Conservation (phyloP, 208 protist species). For the Herpetomonas tarakana region DNA sequence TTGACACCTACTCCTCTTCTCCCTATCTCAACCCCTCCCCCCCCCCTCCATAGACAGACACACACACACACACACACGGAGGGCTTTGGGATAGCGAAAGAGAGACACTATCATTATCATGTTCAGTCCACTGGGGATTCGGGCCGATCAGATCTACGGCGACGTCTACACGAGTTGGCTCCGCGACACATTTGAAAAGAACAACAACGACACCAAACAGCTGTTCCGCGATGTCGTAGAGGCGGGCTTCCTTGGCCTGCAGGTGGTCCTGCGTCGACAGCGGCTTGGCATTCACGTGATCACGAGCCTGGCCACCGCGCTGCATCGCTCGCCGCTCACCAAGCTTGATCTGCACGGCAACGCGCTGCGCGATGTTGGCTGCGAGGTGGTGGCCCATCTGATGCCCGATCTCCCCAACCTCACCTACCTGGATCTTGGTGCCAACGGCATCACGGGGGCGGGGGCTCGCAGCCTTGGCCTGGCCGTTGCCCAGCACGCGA, state of each 20-base stretch:
- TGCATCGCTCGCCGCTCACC: slow-evolving; percentile 61
- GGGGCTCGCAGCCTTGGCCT: slow-evolving; percentile 26
- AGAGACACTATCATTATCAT: slow-evolving; percentile 23
- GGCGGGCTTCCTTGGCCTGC: slow-evolving; percentile 53
- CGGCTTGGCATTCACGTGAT: slow-evolving; percentile 77
- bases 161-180: slow-evolving; percentile 84
- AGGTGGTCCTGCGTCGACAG: slow-evolving; percentile 65
- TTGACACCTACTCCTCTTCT: too few species aligned
- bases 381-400: slow-evolving; percentile 68
- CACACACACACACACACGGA: slow-evolving; percentile 4
- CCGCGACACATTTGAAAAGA: slow-evolving; percentile 87
- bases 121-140: slow-evolving; percentile 68
- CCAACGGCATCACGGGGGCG: slow-evolving; percentile 64
- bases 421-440: slow-evolving; percentile 75
- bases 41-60: slow-evolving; percentile 4
- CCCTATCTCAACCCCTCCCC: too few species aligned
- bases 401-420: slow-evolving; percentile 68
- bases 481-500: slow-evolving; percentile 65
- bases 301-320: slow-evolving; percentile 53
- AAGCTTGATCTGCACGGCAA: slow-evolving; percentile 85
- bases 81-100: slow-evolving; percentile 1
- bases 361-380: slow-evolving; percentile 80
- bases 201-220: slow-evolving; percentile 60
- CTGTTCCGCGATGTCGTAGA: slow-evolving; percentile 81
- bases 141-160: slow-evolving; percentile 78